Evolutionary conservation across 768 basidiomycete species (phyloP).

Genomic region (Lactarius evosmus): DNA sequence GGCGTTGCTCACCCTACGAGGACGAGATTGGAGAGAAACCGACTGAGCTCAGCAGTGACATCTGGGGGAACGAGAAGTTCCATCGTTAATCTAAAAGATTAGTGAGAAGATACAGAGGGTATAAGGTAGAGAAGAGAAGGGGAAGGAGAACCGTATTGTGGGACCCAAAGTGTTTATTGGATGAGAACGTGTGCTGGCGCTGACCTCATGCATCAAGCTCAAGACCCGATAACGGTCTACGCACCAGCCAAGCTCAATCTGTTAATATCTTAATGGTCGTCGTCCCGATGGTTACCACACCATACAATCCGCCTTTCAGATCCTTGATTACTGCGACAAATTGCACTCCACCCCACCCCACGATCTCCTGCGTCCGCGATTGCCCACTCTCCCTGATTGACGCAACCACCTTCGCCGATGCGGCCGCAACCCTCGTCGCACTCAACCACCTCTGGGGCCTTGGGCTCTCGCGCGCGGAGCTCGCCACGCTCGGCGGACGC

Average conservation of each 20-base stretch:
- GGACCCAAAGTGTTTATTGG: too few species aligned
- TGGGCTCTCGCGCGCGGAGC: not conserved
- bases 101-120: not conserved
- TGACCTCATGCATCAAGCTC: too few species aligned
- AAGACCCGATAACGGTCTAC: not conserved
- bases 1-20: too few species aligned
- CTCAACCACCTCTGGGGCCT: conserved; percentile 9
- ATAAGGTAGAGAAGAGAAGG: not conserved
- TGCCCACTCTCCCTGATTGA: conserved; percentile 6
- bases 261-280: conserved; percentile 12
- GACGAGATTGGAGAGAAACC: conserved; percentile 81
- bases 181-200: too few species aligned
- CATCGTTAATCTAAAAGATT: conserved; percentile 12
- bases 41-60: conserved; percentile 72
- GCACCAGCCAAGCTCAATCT: conserved; percentile 13
- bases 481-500: not conserved
- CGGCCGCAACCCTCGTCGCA: conserved; percentile 10
- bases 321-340: conserved; percentile 13
- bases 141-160: not conserved
- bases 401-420: conserved; percentile 6
- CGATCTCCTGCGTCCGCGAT: conserved; percentile 5
- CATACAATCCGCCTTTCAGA: conserved; percentile 15
- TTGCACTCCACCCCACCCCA: not conserved
- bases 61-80: conserved; percentile 47
- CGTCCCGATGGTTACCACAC: conserved; percentile 13